Base-by-base conservation (phyloP, 1,284 basidiomycete genomes). In the Puccinia polysora region DNA sequence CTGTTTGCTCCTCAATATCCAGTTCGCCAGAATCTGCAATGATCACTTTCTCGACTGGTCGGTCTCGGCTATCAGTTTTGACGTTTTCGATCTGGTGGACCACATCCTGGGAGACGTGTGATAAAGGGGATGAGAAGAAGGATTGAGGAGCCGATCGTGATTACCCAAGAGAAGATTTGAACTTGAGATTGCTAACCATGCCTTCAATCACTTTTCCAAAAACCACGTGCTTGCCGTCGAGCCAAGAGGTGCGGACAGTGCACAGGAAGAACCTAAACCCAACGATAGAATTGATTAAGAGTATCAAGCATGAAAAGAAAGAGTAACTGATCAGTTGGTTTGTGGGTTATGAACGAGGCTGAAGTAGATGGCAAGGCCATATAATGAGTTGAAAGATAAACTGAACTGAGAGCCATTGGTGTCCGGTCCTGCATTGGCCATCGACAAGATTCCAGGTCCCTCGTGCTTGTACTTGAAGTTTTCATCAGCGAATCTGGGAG, bases 381-480 rank as follows among this genome's bases (percentile, higher is more conserved):
- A n/a, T n/a, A n/a, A n/a, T n/a, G n/a, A 55, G 20, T 10, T 23
- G 4, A 59, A 18, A 59, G 18, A 34, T 15, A 25, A 23, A 50
- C 60, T 63, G 4, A 63, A 70, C 68, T 70, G 68, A 43, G 68
- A 70, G 6, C 68, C 68, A 50, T 70, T 70, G 45, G 68, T 70
- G 38, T 70, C 36, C 25, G 58, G 58, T 7, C 68, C 68, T 38
- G 68, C 55, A 45, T 70, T 70, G 5, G 68, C 68, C 68, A 70
- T 70, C 30, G 68, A 70, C 2, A 70, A 36, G 5, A 58, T 70
- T n/a, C 68, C 68, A 4, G 68, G 47, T 12, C 68, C 68, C 53
- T 62, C 58, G 28, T 70, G 68, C 34, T 70, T 70, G 68, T 62
- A 70, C 38, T 62, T 62, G 25, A 70, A 70, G 49, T 70, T 70